Base-by-base conservation (phyloP, 2,329 filamentous ascomycete genomes). In the Pseudogymnoascus sp. region DNA sequence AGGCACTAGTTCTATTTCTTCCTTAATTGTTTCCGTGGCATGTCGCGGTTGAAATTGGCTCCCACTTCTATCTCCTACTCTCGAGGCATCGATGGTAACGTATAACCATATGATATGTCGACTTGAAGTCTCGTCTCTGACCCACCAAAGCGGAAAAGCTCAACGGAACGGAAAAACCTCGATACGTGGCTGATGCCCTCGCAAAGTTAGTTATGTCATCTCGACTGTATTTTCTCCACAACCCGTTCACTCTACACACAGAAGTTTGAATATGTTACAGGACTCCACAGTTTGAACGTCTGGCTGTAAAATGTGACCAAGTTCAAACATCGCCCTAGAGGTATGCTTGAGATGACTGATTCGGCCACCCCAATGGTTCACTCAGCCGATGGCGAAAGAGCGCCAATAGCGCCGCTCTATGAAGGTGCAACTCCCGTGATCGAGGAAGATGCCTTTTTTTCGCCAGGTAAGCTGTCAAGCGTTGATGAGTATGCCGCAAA, bases 401-500 rank as follows among this genome's bases (percentile, higher is more conserved):
- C 10, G 16, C 16, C 5, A 11, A 43, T 21, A 43, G 39, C 39
- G 5, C 39, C 39, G 19, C 5, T 43, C 16, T 43, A 43, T 43
- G 39, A 43, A 43, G 39, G 39, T 6, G 39, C 39, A 43, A 43
- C 39, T 43, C 49, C 49, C 8, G 31, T 55, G 14, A 55, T 31
- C 26, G 49, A 55, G 26, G 49, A 55, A 55, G 49, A 55, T 26
- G 16, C 23, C 45, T 55, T 63, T 29, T 26, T 41, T n/a, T 60
- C 55, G 21, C 35, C 55, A 31, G 16, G 39, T 19, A 41, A 23
- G 21, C 38, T 37, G 29, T 63, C 62, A 23, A 58, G 35, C 3
- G 63, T 62, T 23, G 66, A 76, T 26, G 73, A 74, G 19, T 69
- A 74, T 19, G 68, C 74, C 2, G 65, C 68, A 19, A 71, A 79